A percentile compares a stretch with the other conserved stretches of the same genome.
These are phyloP conservation scores for Cairneyella variabilis DNA, from an alignment of 495 filamentous ascomycete species.

Conservation along the genomic window DNA sequence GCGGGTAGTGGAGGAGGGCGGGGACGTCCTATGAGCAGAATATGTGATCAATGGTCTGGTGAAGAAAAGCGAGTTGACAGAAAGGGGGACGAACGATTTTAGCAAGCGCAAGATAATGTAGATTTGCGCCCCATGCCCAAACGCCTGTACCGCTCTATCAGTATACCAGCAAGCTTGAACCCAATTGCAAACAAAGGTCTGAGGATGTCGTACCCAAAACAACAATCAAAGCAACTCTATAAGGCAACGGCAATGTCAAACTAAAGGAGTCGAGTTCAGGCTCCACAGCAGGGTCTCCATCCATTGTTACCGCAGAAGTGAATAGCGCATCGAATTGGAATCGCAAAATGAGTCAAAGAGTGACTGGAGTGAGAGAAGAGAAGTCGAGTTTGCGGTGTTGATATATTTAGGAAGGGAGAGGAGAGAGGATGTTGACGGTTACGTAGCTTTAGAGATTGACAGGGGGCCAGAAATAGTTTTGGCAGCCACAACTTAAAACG, in stretches of 20 bases:
- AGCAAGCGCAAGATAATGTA: slow-evolving; percentile 70
- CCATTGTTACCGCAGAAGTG: slow-evolving; percentile 54
- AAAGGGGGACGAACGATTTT: slow-evolving; percentile 56
- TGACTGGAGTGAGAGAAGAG: slow-evolving; percentile 18
- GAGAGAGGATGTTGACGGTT: neutral
- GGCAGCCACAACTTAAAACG: slow-evolving; percentile 1
- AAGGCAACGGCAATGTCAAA: slow-evolving; percentile 79
- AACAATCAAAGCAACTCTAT: slow-evolving; percentile 73
- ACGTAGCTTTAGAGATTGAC: no score
- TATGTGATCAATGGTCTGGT: neutral
- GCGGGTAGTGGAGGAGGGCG: slow-evolving; percentile 72
- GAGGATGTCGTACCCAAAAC: slow-evolving; percentile 77
- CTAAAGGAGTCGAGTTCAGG: slow-evolving; percentile 81
- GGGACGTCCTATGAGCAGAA: slow-evolving; percentile 60
- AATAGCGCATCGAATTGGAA: slow-evolving; percentile 18
- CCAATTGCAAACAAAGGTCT: no score
- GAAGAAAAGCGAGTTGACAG: neutral
- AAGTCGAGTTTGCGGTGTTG: slow-evolving; percentile 14
- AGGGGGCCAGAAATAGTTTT: slow-evolving; percentile 7
- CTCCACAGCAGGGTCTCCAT: slow-evolving; percentile 76
- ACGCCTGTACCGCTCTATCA: slow-evolving; percentile 53
- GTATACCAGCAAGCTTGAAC: no score
- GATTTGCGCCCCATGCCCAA: slow-evolving; percentile 87
- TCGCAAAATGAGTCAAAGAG: slow-evolving; percentile 15
- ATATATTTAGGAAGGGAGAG: neutral